phyloP scores from a whole-genome alignment of 2,329 filamentous ascomycete genomes.

The Truncatella angustata region DNA sequence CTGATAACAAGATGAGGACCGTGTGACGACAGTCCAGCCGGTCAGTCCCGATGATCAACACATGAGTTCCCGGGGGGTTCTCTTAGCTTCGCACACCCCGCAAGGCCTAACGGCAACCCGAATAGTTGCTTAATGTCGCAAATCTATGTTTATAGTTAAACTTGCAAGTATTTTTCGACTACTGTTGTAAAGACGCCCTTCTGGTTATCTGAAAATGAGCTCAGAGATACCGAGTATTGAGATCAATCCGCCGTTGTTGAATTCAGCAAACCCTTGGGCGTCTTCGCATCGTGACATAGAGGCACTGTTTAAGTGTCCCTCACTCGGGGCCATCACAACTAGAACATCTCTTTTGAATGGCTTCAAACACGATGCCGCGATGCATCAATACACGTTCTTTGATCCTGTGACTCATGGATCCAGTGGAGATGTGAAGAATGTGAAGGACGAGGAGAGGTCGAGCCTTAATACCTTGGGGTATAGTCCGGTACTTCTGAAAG shows the following conservation, averaged over 20 bases:
- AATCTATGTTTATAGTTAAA: too few relatives aligned
- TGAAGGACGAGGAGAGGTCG: conserved; percentile 32
- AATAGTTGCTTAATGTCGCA: too few relatives aligned
- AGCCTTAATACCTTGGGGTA: conserved; percentile 74
- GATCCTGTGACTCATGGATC: conserved; percentile 34
- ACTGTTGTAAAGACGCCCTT: too few relatives aligned
- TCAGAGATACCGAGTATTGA: conserved; percentile 25
- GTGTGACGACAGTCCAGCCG: not conserved
- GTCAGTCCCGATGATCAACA: not conserved
- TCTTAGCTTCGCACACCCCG: not conserved
- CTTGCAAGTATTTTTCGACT: not conserved
- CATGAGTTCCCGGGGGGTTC: not conserved
- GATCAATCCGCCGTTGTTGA: conserved; percentile 67
- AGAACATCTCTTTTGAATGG: conserved; percentile 65
- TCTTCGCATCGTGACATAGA: conserved; percentile 62
- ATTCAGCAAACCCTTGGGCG: conserved; percentile 76
- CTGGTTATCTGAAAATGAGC: conserved; percentile 2
- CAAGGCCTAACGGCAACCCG: not conserved
- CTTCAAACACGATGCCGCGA: conserved; percentile 58
- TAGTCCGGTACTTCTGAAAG: conserved; percentile 58
- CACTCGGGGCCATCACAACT: conserved; percentile 73
- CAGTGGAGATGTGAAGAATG: conserved; percentile 8
- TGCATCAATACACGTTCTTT: conserved; percentile 69
- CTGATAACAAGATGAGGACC: not conserved
- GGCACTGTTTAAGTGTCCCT: conserved; percentile 56